Conservation (phyloP, 768 basidiomycete genomes). For the Hydnum rufescens region DNA sequence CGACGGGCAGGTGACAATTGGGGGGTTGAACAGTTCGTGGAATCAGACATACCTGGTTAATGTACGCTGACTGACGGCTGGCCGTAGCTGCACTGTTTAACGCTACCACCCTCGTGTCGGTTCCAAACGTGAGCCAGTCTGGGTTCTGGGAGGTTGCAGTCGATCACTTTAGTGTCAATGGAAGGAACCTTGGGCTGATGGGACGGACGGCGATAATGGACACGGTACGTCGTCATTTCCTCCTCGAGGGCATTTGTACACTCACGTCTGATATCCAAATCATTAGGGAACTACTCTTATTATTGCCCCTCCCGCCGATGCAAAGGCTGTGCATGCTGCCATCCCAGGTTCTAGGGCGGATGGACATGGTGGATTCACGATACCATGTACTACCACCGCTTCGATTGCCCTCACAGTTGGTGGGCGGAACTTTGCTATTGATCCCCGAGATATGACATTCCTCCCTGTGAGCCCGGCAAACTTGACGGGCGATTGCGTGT, state of each 20-base stretch:
- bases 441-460: conserved; percentile 45
- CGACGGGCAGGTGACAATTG: conserved; percentile 70
- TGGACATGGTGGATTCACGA: conserved; percentile 30
- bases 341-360: conserved; percentile 34
- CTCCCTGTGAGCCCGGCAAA: conserved; percentile 30
- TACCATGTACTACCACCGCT: conserved; percentile 43
- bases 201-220: conserved; percentile 50
- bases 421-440: conserved; percentile 37
- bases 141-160: conserved; percentile 73
- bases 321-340: conserved; percentile 30
- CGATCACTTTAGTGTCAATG: conserved; percentile 38
- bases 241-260: neutral
- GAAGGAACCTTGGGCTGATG: conserved; percentile 16
- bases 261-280: neutral
- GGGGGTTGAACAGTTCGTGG: too few species aligned
- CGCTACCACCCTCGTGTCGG: conserved; percentile 31
- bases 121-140: conserved; percentile 39
- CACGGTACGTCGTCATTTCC: conserved; percentile 11
- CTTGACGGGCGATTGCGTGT: conserved; percentile 41
- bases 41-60: too few species aligned
- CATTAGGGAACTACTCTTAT: conserved; percentile 16
- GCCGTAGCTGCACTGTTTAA: conserved; percentile 39
- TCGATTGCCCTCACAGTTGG: conserved; percentile 38
- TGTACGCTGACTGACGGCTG: too few species aligned
- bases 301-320: conserved; percentile 24